Base-by-base conservation (phyloP, 129 eudicot genomes). In the Helichrysum umbraculigerum region DNA sequence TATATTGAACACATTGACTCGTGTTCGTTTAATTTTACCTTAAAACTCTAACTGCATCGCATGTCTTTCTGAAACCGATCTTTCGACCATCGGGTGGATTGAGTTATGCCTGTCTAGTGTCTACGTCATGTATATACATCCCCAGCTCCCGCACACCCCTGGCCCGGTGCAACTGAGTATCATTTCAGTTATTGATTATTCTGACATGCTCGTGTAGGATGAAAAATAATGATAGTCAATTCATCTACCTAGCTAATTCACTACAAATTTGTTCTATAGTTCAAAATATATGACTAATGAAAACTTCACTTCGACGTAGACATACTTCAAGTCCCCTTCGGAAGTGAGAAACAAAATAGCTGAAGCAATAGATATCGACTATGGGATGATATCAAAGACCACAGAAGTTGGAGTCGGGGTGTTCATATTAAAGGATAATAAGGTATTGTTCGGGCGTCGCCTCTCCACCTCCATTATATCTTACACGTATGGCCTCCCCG, bases 381-480 rank as follows among this genome's bases (percentile, higher is more conserved):
- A 10, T 35, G 47, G 41, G 47, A 6, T 57, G 37, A 79, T 22
- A 60, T 32, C 81, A 58, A 79, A 73, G 74, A 77, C 33, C 19
- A 92, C 83, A 5, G 81, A 77, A 64, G 86, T 87, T 7, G 98
- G 90, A 15, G 86, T 92, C 66, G 98, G 78, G 2, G 96, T 92
- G 71, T 92, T 92, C 52, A 56, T 92, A 64, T 68, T 83, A 4
- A 90, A 87, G 60, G 87, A 80, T 5, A 76, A 83, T 54, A 81
- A 79, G 71, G 79, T 92, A 47, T 78, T 92, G 21, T 67, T 92
- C 76, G 98, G 98, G 15, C 91, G 96, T 19, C 98, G 96, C 28
- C 96, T 72, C 65, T 68, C 96, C 80, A 42, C 71, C 20, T 41
- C 91, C 75, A 69, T 88, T 16, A 95, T 89, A 73, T 34, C 69